A percentile compares a stretch with the other conserved stretches of the same genome.
Conservation (phyloP, 2,329 filamentous ascomycete genomes). For the Xylariaceae sp. region DNA sequence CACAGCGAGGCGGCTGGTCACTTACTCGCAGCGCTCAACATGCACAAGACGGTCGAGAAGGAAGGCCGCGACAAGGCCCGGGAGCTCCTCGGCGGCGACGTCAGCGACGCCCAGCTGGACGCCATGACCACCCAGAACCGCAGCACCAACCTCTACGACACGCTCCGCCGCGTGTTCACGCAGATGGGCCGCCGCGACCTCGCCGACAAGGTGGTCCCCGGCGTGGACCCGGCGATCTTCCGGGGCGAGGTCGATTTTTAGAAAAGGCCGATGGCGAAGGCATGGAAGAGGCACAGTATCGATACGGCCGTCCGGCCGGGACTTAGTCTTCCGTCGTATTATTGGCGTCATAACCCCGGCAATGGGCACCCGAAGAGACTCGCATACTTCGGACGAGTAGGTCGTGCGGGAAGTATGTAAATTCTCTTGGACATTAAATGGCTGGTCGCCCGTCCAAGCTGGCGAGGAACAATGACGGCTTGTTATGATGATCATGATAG, state of each 20-base stretch:
- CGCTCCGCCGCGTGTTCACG: constrained; percentile 88
- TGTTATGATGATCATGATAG: too few species aligned
- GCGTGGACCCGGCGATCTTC: constrained; percentile 90
- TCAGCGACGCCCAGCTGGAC: constrained; percentile 73
- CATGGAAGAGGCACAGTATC: background rate
- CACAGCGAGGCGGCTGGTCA: constrained; percentile 92
- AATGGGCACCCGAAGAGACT: too few species aligned
- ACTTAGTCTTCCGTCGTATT: too few species aligned
- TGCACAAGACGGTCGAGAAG: constrained; percentile 92
- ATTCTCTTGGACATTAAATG: too few species aligned
- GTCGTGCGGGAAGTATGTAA: too few species aligned
- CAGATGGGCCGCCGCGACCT: constrained; percentile 92
- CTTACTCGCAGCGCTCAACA: constrained; percentile 85
- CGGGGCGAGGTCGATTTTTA: constrained; percentile 87
- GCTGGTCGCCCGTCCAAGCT: too few species aligned
- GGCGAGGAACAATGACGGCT: too few species aligned
- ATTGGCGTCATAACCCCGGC: too few species aligned
- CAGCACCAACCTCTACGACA: constrained; percentile 96
- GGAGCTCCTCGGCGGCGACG: constrained; percentile 71
- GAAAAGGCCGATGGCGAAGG: constrained; percentile 1
- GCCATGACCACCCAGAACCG: constrained; percentile 92
- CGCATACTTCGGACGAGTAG: too few species aligned
- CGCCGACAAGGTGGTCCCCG: constrained; percentile 82
- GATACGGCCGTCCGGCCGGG: too few species aligned
- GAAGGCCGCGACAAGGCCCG: constrained; percentile 81